These are phyloP conservation scores for Heracleum sosnowskyi DNA, from an alignment of 129 eudicot species.

Conservation along the genomic window DNA sequence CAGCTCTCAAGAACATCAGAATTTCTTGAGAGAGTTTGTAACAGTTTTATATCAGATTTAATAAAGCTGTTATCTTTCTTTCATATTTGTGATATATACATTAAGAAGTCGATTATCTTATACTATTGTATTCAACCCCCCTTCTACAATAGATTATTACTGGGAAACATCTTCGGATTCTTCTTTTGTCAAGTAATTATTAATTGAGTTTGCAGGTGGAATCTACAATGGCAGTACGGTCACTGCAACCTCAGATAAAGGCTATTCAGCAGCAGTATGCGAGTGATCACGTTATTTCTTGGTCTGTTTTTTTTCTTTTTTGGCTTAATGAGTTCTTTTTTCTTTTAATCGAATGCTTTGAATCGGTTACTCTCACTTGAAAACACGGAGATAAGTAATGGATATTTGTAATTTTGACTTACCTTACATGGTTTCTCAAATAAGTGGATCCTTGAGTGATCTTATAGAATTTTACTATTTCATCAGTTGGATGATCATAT, in stretches of 20 bases:
- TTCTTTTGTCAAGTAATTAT: too few species aligned
- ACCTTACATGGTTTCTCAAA: neutral
- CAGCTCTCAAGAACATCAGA: too few species aligned
- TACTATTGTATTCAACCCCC: too few species aligned
- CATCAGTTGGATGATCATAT: neutral
- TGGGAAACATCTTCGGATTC: too few species aligned
- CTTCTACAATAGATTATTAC: too few species aligned
- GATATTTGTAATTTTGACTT: neutral
- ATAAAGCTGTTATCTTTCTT: too few species aligned
- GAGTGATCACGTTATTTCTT: slow-evolving; percentile 80
- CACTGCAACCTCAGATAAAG: slow-evolving; percentile 93
- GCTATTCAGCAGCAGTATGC: slow-evolving; percentile 95
- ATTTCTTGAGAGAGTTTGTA: too few species aligned
- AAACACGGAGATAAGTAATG: neutral
- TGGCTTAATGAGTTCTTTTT: too few species aligned
- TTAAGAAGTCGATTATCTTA: too few species aligned
- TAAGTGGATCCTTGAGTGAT: neutral
- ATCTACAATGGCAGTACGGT: slow-evolving; percentile 95
- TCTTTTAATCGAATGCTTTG: neutral
- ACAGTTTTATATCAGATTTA: too few species aligned
- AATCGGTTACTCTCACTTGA: neutral
- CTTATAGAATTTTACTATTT: neutral
- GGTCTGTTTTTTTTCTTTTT: too few species aligned
- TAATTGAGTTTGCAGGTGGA: slow-evolving; percentile 87
- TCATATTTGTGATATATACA: too few species aligned